Evolutionary conservation across 345 rosid species (phyloP), one percentile per base, ranked within the genome.

Genomic region (Acer yangbiense): DNA sequence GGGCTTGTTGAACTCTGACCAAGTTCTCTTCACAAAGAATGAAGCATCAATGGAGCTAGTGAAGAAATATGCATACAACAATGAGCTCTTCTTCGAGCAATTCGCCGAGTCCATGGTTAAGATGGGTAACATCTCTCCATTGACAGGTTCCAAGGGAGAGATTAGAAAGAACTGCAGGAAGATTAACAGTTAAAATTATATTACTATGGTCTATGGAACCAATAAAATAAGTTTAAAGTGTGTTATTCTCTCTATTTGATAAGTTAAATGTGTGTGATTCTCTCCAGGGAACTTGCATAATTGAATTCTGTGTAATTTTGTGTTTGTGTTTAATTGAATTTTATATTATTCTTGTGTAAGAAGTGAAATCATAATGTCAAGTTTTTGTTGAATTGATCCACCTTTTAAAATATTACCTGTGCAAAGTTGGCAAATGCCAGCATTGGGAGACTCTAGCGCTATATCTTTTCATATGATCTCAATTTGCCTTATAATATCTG

Each of bases 71-170:
- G 97, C 98, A 4, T 80, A 84, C 77, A 81, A 88, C 79, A 86
- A 88, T 63, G 83, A 72, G 77, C 86, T 88, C 41, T 93, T 95
- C 87, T 88, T 93, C 16, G 29, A 86, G 84, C 98, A 95, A 68
- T 95, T 93, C 74, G 92, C 92, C 27, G 82, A 86, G 83, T 93
- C 99, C 6, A 95, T 95, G 94, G 74, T 95, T 72, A 93, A 86
- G 87, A 93, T 95, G 99, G 96, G 96, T 50, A 91, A 87, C 72
- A 87, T 95, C 74, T 83, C 99, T 73, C 99, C 99, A 13, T 54
- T 93, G 86, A 95, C 94, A 0, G 96, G 98, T 32, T 82, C 80
- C 0, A 93, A 48, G 77, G 97, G 97, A n/a, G 95, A 95, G 85
- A 87, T 95, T 78, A 90, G 98, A 76, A 88, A 86, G 84, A 71